Percentiles rank a stretch among this genome's conserved stretches.
phyloP scores from a whole-genome alignment of 2,329 filamentous ascomycete species.

The Paecilomyces sp. region DNA sequence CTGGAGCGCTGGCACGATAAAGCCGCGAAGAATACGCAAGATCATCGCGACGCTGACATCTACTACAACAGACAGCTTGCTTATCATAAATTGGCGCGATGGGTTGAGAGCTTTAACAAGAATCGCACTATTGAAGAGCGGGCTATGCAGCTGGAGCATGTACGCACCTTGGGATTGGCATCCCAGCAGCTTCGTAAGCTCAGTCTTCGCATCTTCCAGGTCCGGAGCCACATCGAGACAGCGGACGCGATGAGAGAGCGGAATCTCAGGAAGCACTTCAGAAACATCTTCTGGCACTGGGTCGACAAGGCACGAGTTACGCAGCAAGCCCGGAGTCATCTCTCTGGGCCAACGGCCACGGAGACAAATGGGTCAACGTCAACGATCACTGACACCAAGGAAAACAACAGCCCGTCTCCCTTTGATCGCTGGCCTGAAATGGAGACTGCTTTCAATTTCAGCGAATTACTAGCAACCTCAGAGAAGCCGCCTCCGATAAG shows the following conservation, averaged over 20 bases:
- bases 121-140: slow-evolving; percentile 32
- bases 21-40: slow-evolving; percentile 25
- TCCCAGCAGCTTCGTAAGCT: slow-evolving; percentile 46
- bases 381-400: slow-evolving; percentile 7
- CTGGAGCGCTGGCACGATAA: slow-evolving; percentile 38
- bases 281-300: slow-evolving; percentile 52
- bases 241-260: slow-evolving; percentile 47
- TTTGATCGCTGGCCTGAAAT: slow-evolving; percentile 30
- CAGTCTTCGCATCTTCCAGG: slow-evolving; percentile 52
- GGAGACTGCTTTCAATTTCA: slow-evolving; percentile 30
- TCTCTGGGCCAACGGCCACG: slow-evolving; percentile 15
- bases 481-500: slow-evolving; percentile 25
- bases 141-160: slow-evolving; percentile 40
- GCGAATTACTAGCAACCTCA: slow-evolving; percentile 24
- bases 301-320: slow-evolving; percentile 34
- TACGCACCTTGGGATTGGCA: slow-evolving; percentile 41
- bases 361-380: neutral
- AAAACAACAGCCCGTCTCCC: slow-evolving; percentile 16
- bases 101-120: slow-evolving; percentile 27
- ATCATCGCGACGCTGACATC: slow-evolving; percentile 29
- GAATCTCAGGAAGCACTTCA: slow-evolving; percentile 48
- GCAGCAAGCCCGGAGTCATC: slow-evolving; percentile 20
- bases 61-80: slow-evolving; percentile 31
- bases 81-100: slow-evolving; percentile 29
- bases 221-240: slow-evolving; percentile 44